These are phyloP conservation scores for Piromyces sp. DNA, from an alignment of 192 early-diverging fungal species.

Conservation along the genomic window DNA sequence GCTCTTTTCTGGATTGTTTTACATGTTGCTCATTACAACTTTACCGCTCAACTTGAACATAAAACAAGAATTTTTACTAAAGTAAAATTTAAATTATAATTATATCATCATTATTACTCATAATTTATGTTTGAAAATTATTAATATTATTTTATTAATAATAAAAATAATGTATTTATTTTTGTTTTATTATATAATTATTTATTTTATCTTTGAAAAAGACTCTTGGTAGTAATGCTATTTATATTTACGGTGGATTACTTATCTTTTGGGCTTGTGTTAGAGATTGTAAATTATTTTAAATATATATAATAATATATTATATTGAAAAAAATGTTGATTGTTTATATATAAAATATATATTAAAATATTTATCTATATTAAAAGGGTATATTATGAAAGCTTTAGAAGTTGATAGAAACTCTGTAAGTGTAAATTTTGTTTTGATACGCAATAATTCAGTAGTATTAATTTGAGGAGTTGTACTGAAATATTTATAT, in stretches of 20 bases:
- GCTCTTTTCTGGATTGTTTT: slow-evolving; percentile 14
- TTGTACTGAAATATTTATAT: too few species aligned
- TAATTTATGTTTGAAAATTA: too few species aligned
- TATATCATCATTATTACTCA: too few species aligned
- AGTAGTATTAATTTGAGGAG: too few species aligned
- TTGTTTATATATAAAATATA: too few species aligned
- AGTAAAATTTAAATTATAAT: background rate
- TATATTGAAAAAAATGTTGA: too few species aligned
- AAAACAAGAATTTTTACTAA: slow-evolving; percentile 12
- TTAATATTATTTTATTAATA: too few species aligned
- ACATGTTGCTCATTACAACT: slow-evolving; percentile 22
- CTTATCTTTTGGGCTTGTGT: slow-evolving; percentile 26
- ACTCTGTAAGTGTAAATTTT: slow-evolving; percentile 24
- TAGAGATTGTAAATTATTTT: slow-evolving; percentile 21
- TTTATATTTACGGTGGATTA: slow-evolving; percentile 36
- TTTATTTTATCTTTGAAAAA: background rate
- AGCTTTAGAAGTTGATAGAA: slow-evolving; percentile 22
- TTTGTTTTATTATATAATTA: too few species aligned
- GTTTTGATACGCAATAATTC: too few species aligned
- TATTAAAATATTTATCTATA: too few species aligned
- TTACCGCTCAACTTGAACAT: slow-evolving; percentile 17
- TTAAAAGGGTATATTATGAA: slow-evolving; percentile 13
- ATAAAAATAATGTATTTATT: too few species aligned
- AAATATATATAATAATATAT: too few species aligned
- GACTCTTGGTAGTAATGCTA: slow-evolving; percentile 23